Percentiles rank a stretch among this genome's conserved stretches.
phyloP scores from a whole-genome alignment of 108 stramenopile species.

The Cyclotella kingstonii region DNA sequence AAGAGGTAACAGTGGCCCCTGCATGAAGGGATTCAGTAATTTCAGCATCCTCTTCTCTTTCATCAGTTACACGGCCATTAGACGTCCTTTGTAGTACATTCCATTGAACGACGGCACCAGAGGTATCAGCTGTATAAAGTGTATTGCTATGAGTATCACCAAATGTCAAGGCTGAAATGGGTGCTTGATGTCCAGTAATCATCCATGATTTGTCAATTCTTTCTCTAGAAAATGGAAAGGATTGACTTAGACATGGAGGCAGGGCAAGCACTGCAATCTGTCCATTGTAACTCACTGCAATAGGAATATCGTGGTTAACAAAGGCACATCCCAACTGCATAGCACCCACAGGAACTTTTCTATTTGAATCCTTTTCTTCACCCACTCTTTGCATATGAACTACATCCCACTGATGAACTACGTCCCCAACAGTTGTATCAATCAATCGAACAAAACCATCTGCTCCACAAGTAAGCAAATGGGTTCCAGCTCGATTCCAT shows the following conservation, averaged over 20 bases:
- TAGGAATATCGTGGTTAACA: constrained; percentile 52
- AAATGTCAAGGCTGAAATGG: constrained; percentile 80
- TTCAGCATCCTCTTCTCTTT: constrained; percentile 37
- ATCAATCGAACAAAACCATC: constrained; percentile 91
- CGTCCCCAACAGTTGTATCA: constrained; percentile 36
- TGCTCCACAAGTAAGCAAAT: constrained; percentile 85
- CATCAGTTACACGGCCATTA: constrained; percentile 17
- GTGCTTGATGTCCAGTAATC: constrained; percentile 79
- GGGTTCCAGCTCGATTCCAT: constrained; percentile 70
- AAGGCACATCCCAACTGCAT: constrained; percentile 81
- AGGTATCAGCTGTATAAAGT: constrained; percentile 89
- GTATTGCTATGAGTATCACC: constrained; percentile 48
- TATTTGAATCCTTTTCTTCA: constrained; percentile 22
- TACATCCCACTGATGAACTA: constrained; percentile 63
- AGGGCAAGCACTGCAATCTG: constrained; percentile 75
- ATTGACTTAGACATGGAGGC: constrained; percentile 12
- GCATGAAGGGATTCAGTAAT: constrained; percentile 61
- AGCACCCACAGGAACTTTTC: constrained; percentile 66
- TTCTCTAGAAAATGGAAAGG: constrained; percentile 7
- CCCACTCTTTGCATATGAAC: constrained; percentile 54
- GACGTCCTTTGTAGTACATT: constrained; percentile 52
- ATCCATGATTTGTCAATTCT: constrained; percentile 37
- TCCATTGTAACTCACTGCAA: constrained; percentile 84
- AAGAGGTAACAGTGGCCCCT: constrained; percentile 66
- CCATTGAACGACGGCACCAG: constrained; percentile 89